These are phyloP conservation scores for Zygosaccharomyces lentus DNA, from an alignment of 805 yeast species.

Conservation along the genomic window DNA sequence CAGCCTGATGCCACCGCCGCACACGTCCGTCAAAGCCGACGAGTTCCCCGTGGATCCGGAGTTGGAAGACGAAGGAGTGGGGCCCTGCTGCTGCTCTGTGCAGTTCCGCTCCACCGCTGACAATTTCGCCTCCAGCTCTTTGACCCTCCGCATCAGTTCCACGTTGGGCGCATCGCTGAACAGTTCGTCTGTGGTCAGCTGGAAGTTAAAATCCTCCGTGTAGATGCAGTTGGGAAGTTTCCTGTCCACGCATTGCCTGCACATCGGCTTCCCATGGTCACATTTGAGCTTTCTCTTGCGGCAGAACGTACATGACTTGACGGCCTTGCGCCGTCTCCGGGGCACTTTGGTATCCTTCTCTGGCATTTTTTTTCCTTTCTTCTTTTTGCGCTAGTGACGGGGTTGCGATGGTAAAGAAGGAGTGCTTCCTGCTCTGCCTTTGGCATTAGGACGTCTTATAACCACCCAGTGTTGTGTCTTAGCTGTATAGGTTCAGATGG, in stretches of 20 bases:
- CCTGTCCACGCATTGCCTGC: constrained; percentile 41
- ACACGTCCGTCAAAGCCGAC: not conserved
- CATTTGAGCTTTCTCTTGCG: constrained; percentile 62
- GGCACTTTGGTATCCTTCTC: constrained; percentile 5
- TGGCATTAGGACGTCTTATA: not conserved
- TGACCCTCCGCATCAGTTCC: constrained; percentile 21
- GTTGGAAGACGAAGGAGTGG: not conserved
- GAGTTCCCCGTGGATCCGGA: not conserved
- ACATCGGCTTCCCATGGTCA: constrained; percentile 46
- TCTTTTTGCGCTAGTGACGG: not conserved
- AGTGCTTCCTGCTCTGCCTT: not conserved
- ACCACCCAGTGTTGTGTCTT: too few species aligned
- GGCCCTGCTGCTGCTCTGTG: not conserved
- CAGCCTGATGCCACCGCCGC: not conserved
- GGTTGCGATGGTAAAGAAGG: not conserved
- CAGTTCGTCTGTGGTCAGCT: constrained; percentile 21
- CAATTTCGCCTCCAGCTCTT: constrained; percentile 18
- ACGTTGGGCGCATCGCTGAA: constrained; percentile 25
- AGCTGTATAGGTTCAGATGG: too few species aligned
- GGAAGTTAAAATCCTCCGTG: constrained; percentile 21
- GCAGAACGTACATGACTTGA: constrained; percentile 50
- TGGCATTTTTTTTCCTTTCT: too few species aligned
- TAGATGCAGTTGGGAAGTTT: constrained; percentile 28
- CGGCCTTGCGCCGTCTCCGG: constrained; percentile 27
- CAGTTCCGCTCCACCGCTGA: not conserved